Conservation (phyloP, 345 rosid species). For the Aethionema arabicum region DNA sequence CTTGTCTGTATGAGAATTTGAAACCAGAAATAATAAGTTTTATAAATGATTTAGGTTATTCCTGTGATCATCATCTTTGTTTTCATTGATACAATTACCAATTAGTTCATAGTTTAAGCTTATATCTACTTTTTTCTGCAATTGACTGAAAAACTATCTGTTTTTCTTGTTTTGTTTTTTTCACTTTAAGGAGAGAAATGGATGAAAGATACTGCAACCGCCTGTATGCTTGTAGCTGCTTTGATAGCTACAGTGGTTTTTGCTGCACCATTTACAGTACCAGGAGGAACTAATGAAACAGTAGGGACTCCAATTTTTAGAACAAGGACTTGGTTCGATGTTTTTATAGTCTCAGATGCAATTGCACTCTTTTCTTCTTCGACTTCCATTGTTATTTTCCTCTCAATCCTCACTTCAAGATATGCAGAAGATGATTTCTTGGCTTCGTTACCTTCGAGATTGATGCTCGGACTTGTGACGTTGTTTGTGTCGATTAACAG, state of each 20-base stretch:
- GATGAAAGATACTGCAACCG: slow-evolving; percentile 39
- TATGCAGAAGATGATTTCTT: slow-evolving; percentile 39
- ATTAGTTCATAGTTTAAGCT: too few species aligned
- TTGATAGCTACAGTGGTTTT: slow-evolving; percentile 41
- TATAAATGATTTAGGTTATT: too few species aligned
- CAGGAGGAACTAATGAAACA: slow-evolving; percentile 39
- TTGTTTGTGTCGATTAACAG: slow-evolving; percentile 40
- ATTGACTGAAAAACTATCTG: too few species aligned
- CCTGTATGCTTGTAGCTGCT: slow-evolving; percentile 37
- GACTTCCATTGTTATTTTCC: slow-evolving; percentile 38
- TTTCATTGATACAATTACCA: too few species aligned
- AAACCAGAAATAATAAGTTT: too few species aligned
- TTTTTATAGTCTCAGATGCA: slow-evolving; percentile 38
- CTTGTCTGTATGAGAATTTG: too few species aligned
- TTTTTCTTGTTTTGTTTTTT: too few species aligned
- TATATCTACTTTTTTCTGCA: too few species aligned
- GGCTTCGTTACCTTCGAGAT: slow-evolving; percentile 32
- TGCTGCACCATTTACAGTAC: slow-evolving; percentile 40
- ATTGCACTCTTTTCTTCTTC: slow-evolving; percentile 37
- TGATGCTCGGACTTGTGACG: slow-evolving; percentile 38
- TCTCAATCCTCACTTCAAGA: slow-evolving; percentile 40
- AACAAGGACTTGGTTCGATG: slow-evolving; percentile 15
- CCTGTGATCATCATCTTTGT: too few species aligned
- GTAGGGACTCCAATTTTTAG: slow-evolving; percentile 34
- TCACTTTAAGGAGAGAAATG: slow-evolving; percentile 31